Evolutionary conservation across 106 monocot genomes (phyloP).

Genomic region (Iris macrosiphon): DNA sequence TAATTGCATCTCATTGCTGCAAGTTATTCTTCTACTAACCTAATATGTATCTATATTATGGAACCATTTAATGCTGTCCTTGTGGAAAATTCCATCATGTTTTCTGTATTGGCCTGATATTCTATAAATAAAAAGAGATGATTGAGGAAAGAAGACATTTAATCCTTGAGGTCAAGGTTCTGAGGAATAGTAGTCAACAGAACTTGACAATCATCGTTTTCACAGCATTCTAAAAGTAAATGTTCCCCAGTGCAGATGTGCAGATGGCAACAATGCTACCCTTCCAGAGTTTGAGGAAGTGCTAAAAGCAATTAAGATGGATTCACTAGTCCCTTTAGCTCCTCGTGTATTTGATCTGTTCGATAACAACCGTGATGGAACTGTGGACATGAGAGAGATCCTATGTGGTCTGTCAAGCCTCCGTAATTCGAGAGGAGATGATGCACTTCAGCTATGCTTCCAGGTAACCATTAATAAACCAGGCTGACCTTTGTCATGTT

Average conservation of each 20-base stretch:
- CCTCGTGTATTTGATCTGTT: constrained; percentile 64
- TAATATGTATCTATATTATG: too few species aligned
- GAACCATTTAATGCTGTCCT: too few species aligned
- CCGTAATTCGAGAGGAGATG: constrained; percentile 52
- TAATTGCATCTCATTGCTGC: too few species aligned
- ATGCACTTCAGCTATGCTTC: constrained; percentile 61
- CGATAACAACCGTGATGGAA: constrained; percentile 74
- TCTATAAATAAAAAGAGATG: too few species aligned
- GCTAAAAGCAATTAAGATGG: constrained; percentile 60
- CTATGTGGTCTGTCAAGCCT: constrained; percentile 61
- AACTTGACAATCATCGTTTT: background rate
- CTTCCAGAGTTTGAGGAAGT: constrained; percentile 56
- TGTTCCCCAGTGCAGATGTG: constrained; percentile 39
- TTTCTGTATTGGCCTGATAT: too few species aligned
- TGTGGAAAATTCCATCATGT: too few species aligned
- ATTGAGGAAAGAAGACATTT: too few species aligned
- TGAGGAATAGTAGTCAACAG: too few species aligned
- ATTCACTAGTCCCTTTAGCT: constrained; percentile 50
- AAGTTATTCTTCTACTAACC: too few species aligned
- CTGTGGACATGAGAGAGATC: constrained; percentile 71
- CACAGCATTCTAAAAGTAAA: constrained; percentile 3
- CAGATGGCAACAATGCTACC: constrained; percentile 54
- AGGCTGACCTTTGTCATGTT: background rate
- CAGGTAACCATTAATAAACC: constrained; percentile 31
- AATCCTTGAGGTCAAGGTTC: too few species aligned